A percentile compares a stretch with the other conserved stretches of the same genome.
Evolutionary conservation across 345 rosid genomes (phyloP).

Genomic region (Clausena lansium): DNA sequence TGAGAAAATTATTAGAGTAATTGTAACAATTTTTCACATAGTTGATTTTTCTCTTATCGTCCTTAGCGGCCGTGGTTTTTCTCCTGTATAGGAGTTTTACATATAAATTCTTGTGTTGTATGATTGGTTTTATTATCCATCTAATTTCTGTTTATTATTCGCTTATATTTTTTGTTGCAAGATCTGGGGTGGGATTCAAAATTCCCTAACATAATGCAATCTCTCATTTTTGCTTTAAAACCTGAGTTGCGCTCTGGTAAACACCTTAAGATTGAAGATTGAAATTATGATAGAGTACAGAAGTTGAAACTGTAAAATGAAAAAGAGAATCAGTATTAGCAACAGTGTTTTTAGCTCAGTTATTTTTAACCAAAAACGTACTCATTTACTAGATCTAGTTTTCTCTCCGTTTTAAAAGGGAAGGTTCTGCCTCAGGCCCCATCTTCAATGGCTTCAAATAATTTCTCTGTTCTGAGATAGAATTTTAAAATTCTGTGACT

Average conservation of each 20-base stretch:
- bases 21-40: too few species aligned
- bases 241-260: neutral
- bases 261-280: neutral
- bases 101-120: too few species aligned
- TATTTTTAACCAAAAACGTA: too few species aligned
- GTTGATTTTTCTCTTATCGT: too few species aligned
- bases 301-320: neutral
- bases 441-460: neutral
- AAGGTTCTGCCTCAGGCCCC: neutral
- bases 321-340: neutral
- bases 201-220: too few species aligned
- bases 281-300: neutral
- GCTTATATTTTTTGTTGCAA: too few species aligned
- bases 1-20: too few species aligned
- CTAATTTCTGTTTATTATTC: too few species aligned
- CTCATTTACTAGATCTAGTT: neutral
- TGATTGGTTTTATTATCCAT: too few species aligned
- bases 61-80: too few species aligned
- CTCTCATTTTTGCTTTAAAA: constrained; percentile 64
- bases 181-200: too few species aligned
- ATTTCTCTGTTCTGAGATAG: neutral
- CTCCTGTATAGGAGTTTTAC: too few species aligned
- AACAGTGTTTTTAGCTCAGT: neutral
- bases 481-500: neutral
- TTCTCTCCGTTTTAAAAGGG: neutral